phyloP scores from a whole-genome alignment of 192 early-diverging fungal species.

The Podila epicladia region DNA sequence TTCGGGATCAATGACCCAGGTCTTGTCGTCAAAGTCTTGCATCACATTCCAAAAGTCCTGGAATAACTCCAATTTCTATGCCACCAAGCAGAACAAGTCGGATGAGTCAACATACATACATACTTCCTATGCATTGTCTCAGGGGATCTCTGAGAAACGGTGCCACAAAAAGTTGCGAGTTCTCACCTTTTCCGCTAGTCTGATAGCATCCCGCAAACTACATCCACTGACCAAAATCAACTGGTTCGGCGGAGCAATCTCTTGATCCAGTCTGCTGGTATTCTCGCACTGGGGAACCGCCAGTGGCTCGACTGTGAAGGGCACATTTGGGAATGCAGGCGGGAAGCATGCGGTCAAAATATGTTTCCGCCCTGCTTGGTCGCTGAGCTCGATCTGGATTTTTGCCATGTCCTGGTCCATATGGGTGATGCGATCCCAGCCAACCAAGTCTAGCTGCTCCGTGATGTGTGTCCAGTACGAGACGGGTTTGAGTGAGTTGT shows the following conservation, averaged over 20 bases:
- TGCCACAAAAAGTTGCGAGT: neutral
- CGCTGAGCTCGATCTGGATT: slow-evolving; percentile 28
- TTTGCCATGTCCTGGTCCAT: slow-evolving; percentile 17
- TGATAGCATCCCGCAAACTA: slow-evolving; percentile 3
- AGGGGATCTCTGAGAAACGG: neutral
- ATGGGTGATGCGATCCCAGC: slow-evolving; percentile 29
- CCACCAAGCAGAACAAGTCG: neutral
- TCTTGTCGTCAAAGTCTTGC: slow-evolving; percentile 48
- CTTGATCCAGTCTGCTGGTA: neutral
- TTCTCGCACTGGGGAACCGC: slow-evolving; percentile 17
- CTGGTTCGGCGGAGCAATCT: neutral
- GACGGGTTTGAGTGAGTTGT: slow-evolving; percentile 4
- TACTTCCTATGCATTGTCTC: neutral
- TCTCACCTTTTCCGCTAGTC: slow-evolving; percentile 22
- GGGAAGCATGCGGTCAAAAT: slow-evolving; percentile 24
- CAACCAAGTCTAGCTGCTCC: slow-evolving; percentile 32
- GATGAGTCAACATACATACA: neutral
- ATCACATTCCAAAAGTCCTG: slow-evolving; percentile 47
- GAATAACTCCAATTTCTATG: slow-evolving; percentile 23
- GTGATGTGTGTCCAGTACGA: slow-evolving; percentile 28
- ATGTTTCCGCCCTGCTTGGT: slow-evolving; percentile 30
- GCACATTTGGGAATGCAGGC: slow-evolving; percentile 20
- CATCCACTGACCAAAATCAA: neutral
- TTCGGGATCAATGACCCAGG: slow-evolving; percentile 52
- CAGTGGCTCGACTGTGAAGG: slow-evolving; percentile 22